These are phyloP conservation scores for Pichia scutulata DNA, from an alignment of 805 yeast genomes.

Conservation along the genomic window DNA sequence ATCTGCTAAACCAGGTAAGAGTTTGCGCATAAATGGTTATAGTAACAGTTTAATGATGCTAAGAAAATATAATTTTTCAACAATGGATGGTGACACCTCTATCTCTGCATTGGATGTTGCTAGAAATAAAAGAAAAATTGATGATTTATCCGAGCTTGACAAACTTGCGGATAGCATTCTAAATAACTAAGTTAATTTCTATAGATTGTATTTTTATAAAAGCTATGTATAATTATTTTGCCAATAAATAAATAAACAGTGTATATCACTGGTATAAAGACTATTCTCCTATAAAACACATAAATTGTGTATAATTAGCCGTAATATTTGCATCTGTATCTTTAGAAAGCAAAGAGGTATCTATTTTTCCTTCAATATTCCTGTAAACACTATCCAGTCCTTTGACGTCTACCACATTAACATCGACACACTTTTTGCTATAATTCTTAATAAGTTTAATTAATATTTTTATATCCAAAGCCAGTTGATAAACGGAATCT, in stretches of 20 bases:
- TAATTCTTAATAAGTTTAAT: constrained; percentile 17
- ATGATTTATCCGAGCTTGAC: constrained; percentile 15
- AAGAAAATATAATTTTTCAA: not conserved
- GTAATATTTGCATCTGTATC: constrained; percentile 16
- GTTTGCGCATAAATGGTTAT: not conserved
- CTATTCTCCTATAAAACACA: constrained; percentile 16
- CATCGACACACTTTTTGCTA: constrained; percentile 11
- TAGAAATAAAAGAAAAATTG: constrained; percentile 6
- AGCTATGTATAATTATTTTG: not conserved
- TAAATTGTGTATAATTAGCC: constrained; percentile 22
- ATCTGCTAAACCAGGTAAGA: no score
- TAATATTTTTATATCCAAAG: constrained; percentile 20
- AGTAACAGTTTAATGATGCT: constrained; percentile 7
- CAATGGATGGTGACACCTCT: not conserved
- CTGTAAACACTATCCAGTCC: constrained; percentile 15
- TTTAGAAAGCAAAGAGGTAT: constrained; percentile 12
- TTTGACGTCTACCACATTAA: constrained; percentile 14
- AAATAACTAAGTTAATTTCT: constrained; percentile 5
- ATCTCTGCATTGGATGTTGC: not conserved
- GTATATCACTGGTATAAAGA: not conserved
- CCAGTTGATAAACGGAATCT: constrained; percentile 19
- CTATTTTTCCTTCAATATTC: constrained; percentile 16
- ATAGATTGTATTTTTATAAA: constrained; percentile 1
- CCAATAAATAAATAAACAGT: not conserved
- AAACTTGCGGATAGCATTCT: constrained; percentile 23